Base-by-base conservation (phyloP, 192 early-diverging fungal genomes). In the Tieghemiomyces parasiticus region DNA sequence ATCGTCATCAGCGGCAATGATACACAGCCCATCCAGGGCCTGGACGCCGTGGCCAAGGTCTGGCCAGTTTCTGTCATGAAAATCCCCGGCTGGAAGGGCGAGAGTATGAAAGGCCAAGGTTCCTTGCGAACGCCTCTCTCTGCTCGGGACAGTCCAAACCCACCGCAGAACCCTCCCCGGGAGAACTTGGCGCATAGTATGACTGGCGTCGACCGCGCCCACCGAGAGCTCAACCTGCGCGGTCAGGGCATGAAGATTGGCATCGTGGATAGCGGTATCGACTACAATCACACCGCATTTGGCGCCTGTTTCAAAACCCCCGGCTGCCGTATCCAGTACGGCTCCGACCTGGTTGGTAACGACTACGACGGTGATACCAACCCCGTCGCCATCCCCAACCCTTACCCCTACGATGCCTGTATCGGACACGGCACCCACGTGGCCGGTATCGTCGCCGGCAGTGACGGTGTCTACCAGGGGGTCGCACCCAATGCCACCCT, bases 361-460 rank as follows among this genome's bases (percentile, higher is more conserved):
- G 55, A 61, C 0, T 80, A 71, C 53, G 54, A 66, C 4, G 63
- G 67, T 12, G 19, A 35, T 12, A 12, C 30, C 28, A 64, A 59
- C 29, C 59, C 63, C 54, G 51, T 61, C 10, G 50, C 49, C n/a
- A 29, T 46, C 34, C 66, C 72, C 12, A 58, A 71, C 1, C 62
- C 65, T 22, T 73, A 81, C 20, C 84, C 85, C 2, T 65, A 75
- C 33, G 73, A 77, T 61, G 60, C 61, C 12, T 83, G 86, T 60
- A 63, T 61, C 45, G 83, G 85, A 30, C 86, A 86, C 65, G 84
- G 82, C 24, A 84, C 82, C 2, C 82, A 83, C 44, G 79, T 88
- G 2, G 60, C 83, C 4, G 82, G 82, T 29, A 81, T 83, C 29
- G 71, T 84, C 38, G 76, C 66, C 38, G 81, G 50, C 8, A 62